Evolutionary conservation across 2,329 filamentous ascomycete species (phyloP).

Genomic region (Parasarocladium wereldwijsianum): DNA sequence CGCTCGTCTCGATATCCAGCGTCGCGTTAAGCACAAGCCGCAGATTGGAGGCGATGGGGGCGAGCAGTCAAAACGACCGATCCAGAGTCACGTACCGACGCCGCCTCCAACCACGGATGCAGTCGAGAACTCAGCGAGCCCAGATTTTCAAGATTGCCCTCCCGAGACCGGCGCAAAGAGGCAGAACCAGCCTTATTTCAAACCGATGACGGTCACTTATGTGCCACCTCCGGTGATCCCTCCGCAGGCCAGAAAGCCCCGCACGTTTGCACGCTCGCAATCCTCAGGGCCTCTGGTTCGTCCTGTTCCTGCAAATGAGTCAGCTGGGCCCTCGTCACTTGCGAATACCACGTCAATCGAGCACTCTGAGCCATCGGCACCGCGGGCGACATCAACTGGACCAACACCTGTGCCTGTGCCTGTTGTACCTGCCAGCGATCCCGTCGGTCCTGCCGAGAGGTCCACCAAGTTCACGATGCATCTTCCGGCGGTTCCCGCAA

Average conservation of each 20-base stretch:
- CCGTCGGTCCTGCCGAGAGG: slow-evolving; percentile 14
- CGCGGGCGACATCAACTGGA: slow-evolving; percentile 21
- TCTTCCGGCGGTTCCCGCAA: not conserved
- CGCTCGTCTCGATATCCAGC: slow-evolving; percentile 7
- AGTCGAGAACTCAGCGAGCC: slow-evolving; percentile 17
- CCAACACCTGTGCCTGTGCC: slow-evolving; percentile 21
- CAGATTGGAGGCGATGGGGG: too few species aligned
- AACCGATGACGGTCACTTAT: too few species aligned
- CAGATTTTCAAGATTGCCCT: slow-evolving; percentile 3
- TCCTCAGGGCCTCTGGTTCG: slow-evolving; percentile 22
- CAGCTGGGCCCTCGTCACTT: slow-evolving; percentile 24
- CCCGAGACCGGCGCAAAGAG: too few species aligned
- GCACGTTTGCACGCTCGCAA: slow-evolving; percentile 19
- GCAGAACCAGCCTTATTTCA: too few species aligned
- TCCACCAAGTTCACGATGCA: slow-evolving; percentile 12
- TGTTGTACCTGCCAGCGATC: slow-evolving; percentile 33
- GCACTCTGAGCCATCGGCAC: slow-evolving; percentile 8
- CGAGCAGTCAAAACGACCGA: not conserved
- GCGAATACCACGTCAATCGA: slow-evolving; percentile 1
- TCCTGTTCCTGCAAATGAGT: slow-evolving; percentile 33
- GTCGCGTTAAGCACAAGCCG: slow-evolving; percentile 6
- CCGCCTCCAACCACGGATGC: slow-evolving; percentile 24
- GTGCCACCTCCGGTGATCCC: too few species aligned
- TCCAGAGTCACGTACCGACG: slow-evolving; percentile 13
- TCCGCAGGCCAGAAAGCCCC: slow-evolving; percentile 5